Base-by-base conservation (phyloP, 2,329 filamentous ascomycete species). In the Aspergillus sp. region DNA sequence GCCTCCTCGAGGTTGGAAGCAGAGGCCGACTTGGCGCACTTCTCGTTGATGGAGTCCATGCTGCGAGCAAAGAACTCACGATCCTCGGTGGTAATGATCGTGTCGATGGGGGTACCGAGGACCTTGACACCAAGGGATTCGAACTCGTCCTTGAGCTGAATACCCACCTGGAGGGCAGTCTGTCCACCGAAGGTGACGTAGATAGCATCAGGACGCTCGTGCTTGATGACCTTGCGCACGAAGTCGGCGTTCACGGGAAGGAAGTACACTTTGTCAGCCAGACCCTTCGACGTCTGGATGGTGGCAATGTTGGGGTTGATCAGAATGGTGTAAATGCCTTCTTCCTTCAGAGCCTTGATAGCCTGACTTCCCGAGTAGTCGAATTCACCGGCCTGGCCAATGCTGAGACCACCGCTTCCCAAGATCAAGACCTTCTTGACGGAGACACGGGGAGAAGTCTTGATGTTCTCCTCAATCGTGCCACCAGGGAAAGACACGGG, bases 261-360 rank as follows among this genome's bases (percentile, higher is more conserved):
- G 81, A 97, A 99, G 77, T 97, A 99, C 47, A 99, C 94, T 80
- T 97, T 97, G 75, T 99, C 94, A 13, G 94, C 94, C 49, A 99
- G 80, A 59, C 94, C 94, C 77, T 97, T 97, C 49, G 94, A 97
- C 4, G 94, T 99, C 73, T 99, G 94, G 58, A 97, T 97, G 0
- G 94, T 99, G 61, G 94, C 94, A 70, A 99, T 97, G 71, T 99
- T 99, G 53, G 94, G 94, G 77, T 99, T 99, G 81, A 99, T 97
- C 58, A 99, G 80, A 58, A 99, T 88, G 3, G 94, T 97, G 79
- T 97, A 97, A 65, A 97, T 97, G 56, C 92, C 93, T 76, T 97
- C 94, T 72, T 97, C 89, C 76, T 97, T 97, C 64, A 99, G 71
- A 34, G 94, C 94, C 79, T 99, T 99, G 80, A 99, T 97, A 43